A percentile compares a stretch with the other conserved stretches of the same genome.
These are phyloP conservation scores for Sporothrix brasiliensis DNA, from an alignment of 2,329 filamentous ascomycete genomes.

Conservation along the genomic window DNA sequence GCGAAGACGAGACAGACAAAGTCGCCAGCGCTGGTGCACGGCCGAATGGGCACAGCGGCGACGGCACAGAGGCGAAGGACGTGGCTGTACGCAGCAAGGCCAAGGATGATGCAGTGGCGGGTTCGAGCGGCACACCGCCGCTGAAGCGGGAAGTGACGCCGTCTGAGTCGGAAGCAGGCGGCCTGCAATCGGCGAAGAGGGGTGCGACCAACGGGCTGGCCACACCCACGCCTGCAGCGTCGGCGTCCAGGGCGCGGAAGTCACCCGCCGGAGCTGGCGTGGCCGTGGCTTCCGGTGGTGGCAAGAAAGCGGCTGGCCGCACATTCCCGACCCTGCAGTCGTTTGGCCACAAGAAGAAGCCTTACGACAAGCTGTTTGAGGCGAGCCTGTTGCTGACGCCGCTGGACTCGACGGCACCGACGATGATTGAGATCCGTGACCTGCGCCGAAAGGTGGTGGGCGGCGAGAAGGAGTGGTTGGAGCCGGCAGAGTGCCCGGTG, in stretches of 20 bases:
- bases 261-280: not conserved
- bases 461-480: slow-evolving; percentile 58
- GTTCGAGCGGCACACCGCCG: not conserved
- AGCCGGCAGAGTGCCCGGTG: slow-evolving; percentile 55
- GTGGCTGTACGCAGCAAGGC: not conserved
- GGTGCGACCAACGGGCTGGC: not conserved
- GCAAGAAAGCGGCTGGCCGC: slow-evolving; percentile 39
- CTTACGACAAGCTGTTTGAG: slow-evolving; percentile 57
- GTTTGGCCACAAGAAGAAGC: slow-evolving; percentile 45
- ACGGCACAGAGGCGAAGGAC: slow-evolving; percentile 2
- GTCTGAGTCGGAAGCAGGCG: slow-evolving; percentile 2
- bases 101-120: not conserved
- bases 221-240: slow-evolving; percentile 27
- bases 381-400: slow-evolving; percentile 53
- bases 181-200: not conserved
- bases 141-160: slow-evolving; percentile 32
- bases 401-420: slow-evolving; percentile 49
- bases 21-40: slow-evolving; percentile 1
- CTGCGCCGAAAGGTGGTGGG: slow-evolving; percentile 52
- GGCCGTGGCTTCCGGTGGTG: not conserved
- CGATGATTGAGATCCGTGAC: slow-evolving; percentile 57
- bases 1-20: slow-evolving; percentile 45
- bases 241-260: slow-evolving; percentile 23
- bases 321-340: slow-evolving; percentile 40
- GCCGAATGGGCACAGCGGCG: not conserved